Base-by-base conservation (phyloP, 192 early-diverging fungal species). In the Lunasporangiospora selenospora region DNA sequence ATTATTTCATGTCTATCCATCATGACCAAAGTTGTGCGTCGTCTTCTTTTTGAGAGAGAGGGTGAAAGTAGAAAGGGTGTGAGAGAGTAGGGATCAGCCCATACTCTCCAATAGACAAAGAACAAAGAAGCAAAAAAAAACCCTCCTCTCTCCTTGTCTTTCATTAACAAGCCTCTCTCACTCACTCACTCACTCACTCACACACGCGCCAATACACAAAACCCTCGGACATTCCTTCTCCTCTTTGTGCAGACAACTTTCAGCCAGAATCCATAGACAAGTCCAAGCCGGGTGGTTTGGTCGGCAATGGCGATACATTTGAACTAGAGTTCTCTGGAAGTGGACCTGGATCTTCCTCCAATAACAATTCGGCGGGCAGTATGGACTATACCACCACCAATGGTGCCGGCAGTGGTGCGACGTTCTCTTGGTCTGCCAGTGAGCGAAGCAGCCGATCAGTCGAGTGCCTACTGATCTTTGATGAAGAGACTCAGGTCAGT, bases 251-350 rank as follows among this genome's bases (percentile, higher is more conserved):
- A 73, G 69, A 63, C 16, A 73, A 73, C 55, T 73, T 73, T 21
- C 58, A 61, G 23, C 69, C 69, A 50, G 69, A 73, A 31, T 73
- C 69, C 11, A 61, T 73, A 40, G 69, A 73, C 36, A 73, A 73
- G 36, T 73, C 69, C 3, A 39, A 32, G 42, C 69, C 69, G 18
- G 69, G 69, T 15, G 54, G 50, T 39, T 30, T 73, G 13, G 55
- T 63, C 19, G 69, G 69, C 0, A 73, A 73, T 46, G 69, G 69
- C 23, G 69, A 73, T 23, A 53, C 60, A 0, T 73, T 58, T 56
- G 69, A 73, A 38, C 61, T 73, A 0, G 69, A 73, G 37, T 63
- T 73, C 40, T 47, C 60, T 11, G 69, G 69, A 9, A 62, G 49
- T 24, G 55, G 69, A 59, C 9, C n/a, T 44, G 19, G 32, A 41